A percentile compares a stretch with the other conserved stretches of the same genome.
Evolutionary conservation across 2,329 filamentous ascomycete genomes (phyloP).

Genomic region (Diaporthe amygdali): DNA sequence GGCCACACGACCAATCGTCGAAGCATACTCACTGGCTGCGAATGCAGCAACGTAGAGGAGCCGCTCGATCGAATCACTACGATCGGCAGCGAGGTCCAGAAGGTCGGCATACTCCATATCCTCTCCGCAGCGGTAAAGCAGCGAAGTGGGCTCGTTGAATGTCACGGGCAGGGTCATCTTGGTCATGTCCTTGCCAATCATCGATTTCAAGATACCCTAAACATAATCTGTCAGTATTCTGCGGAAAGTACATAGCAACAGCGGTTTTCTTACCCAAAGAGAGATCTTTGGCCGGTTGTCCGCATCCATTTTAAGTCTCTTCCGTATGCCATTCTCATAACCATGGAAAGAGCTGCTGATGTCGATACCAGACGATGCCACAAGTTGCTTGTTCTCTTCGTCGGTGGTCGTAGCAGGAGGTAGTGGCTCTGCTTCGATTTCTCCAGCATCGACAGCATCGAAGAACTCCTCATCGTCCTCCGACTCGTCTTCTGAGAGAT

Average conservation of each 20-base stretch:
- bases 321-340: constrained; percentile 87
- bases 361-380: constrained; percentile 55
- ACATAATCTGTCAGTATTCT: constrained; percentile 30
- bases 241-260: background rate
- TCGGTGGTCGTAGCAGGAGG: constrained; percentile 48
- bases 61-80: constrained; percentile 85
- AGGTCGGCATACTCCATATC: constrained; percentile 98
- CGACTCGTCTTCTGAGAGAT: constrained; percentile 80
- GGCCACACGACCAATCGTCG: constrained; percentile 93
- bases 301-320: constrained; percentile 83
- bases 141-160: constrained; percentile 96
- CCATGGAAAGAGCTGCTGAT: constrained; percentile 83
- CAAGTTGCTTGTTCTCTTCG: constrained; percentile 51
- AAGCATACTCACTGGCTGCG: constrained; percentile 95
- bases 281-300: constrained; percentile 94
- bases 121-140: constrained; percentile 92
- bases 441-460: constrained; percentile 92
- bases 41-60: constrained; percentile 95
- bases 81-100: constrained; percentile 85
- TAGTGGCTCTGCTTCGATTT: constrained; percentile 80
- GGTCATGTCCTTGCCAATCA: constrained; percentile 99
- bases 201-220: constrained; percentile 94
- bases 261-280: constrained; percentile 76
- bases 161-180: constrained; percentile 99
- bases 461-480: constrained; percentile 94